Percentiles rank a stretch among this genome's conserved stretches.
Conservation (phyloP, 257 asterid species). For the Solanum chaucha region DNA sequence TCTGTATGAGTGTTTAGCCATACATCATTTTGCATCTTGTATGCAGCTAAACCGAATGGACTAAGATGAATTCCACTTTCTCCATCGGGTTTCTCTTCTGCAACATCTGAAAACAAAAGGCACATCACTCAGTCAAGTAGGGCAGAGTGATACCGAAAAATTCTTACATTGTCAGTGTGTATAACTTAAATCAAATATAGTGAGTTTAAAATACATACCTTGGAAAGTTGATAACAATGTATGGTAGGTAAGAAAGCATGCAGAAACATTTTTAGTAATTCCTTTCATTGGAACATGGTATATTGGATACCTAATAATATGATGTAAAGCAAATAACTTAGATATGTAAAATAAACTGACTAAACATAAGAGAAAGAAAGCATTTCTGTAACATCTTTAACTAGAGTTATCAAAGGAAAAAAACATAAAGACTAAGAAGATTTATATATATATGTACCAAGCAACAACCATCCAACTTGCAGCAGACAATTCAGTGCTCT, state of each 20-base stretch:
- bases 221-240: slow-evolving; percentile 73
- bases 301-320: slow-evolving; percentile 52
- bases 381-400: not conserved
- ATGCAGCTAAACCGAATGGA: slow-evolving; percentile 69
- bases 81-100: not conserved
- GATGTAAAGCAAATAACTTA: not conserved
- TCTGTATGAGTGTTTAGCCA: slow-evolving; percentile 35
- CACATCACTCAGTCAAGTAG: not conserved
- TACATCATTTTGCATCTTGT: slow-evolving; percentile 60
- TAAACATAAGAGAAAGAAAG: not conserved
- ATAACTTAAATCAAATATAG: not conserved
- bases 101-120: not conserved
- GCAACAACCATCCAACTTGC: slow-evolving; percentile 92
- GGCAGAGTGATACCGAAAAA: too few species aligned
- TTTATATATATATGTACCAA: slow-evolving; percentile 35
- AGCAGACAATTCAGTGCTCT: slow-evolving; percentile 72
- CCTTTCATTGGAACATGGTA: slow-evolving; percentile 66
- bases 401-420: not conserved
- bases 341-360: not conserved
- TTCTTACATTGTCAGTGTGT: not conserved
- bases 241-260: slow-evolving; percentile 78
- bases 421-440: not conserved
- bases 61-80: slow-evolving; percentile 34
- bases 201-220: slow-evolving; percentile 25
- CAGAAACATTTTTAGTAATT: slow-evolving; percentile 42